These are phyloP conservation scores for Penicillium glabrum DNA, from an alignment of 2,329 filamentous ascomycete species.

Conservation along the genomic window DNA sequence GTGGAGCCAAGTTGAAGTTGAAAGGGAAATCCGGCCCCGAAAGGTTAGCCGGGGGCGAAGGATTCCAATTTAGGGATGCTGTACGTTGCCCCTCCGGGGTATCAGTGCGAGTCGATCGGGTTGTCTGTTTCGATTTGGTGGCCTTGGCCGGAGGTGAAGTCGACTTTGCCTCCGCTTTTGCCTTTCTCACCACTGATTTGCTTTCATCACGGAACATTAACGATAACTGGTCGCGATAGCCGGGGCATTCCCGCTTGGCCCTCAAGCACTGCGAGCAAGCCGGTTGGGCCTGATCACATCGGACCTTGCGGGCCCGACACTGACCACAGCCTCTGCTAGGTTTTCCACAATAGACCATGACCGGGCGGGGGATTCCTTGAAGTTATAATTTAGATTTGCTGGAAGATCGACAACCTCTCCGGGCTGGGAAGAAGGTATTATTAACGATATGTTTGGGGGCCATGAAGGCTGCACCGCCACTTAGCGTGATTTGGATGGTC, in stretches of 20 bases:
- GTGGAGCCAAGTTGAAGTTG: slow-evolving; percentile 21
- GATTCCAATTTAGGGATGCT: slow-evolving; percentile 27
- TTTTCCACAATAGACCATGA: slow-evolving; percentile 46
- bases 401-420: background rate
- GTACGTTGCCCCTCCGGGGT: slow-evolving; percentile 28
- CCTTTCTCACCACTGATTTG: slow-evolving; percentile 59
- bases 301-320: slow-evolving; percentile 46
- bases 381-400: background rate
- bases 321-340: slow-evolving; percentile 47
- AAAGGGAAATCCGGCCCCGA: slow-evolving; percentile 7
- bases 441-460: background rate
- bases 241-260: slow-evolving; percentile 60
- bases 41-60: slow-evolving; percentile 2
- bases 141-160: background rate
- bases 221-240: slow-evolving; percentile 64
- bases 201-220: slow-evolving; percentile 68
- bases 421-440: background rate
- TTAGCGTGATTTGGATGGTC: background rate
- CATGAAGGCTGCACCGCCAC: background rate
- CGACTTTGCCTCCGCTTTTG: slow-evolving; percentile 35
- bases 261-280: slow-evolving; percentile 64
- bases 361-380: background rate
- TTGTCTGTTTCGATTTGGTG: slow-evolving; percentile 12
- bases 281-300: slow-evolving; percentile 61
- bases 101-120: slow-evolving; percentile 21